Evolutionary conservation across 257 asterid species (phyloP), one percentile per base, ranked within the genome.

Genomic region (Salvia rosmarinus): DNA sequence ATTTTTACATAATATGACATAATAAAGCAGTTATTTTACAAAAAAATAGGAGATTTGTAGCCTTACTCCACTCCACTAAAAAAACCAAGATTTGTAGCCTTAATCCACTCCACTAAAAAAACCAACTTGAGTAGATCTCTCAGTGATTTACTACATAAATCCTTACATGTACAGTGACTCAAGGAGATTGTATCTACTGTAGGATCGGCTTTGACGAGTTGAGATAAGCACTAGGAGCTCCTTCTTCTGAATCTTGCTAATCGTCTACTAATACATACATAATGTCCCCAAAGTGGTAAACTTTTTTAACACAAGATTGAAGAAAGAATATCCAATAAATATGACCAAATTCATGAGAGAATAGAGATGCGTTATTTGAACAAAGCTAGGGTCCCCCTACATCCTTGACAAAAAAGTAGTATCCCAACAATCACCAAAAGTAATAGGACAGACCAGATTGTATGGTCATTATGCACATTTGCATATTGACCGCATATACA

Each of bases 311-410:
- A 58, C 39, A 14, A 42, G 4, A 35, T 0, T 17, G 67, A 30
- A 52, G 68, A 43, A 54, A 54, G 37, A 23, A 9, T 44, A 68
- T 16, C 49, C 21, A 64, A 8, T 39, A 75, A 43, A 62, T 25
- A 19, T 12, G 35, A 13, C 20, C 40, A 17, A 28, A 69, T 21
- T 13, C 59, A 19, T 37, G 46, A 58, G 9, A 44, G n/a, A n/a
- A n/a, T n/a, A n/a, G n/a, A n/a, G 6, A 60, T 51, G 14, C n/a
- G 1, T 12, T 60, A 21, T 49, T 37, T 23, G 55, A 61, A 16
- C 28, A 0, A 39, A 50, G 11, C 4, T 34, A 62, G 32, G 75
- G 20, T 25, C 58, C 56, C n/a, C n/a, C 47, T 11, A n/a, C 17
- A 58, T 71, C 7, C 14, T 12, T 57, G 51, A 50, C 56, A 40